These are phyloP conservation scores for Fusarium sp. DNA, from an alignment of 2,329 filamentous ascomycete species.

Conservation along the genomic window DNA sequence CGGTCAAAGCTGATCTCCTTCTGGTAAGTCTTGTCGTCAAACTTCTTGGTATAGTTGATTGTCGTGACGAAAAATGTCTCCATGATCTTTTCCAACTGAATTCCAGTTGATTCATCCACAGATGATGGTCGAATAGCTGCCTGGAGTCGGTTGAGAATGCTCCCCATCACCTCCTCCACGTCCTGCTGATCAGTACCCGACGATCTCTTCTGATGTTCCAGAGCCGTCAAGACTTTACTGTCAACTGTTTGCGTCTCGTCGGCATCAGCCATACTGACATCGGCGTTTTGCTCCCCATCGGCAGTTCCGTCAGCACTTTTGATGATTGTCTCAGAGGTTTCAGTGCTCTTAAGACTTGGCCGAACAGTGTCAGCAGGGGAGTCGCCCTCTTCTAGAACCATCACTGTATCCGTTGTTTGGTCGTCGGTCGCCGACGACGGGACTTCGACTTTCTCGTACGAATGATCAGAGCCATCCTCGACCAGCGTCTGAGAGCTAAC, in stretches of 20 bases:
- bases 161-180: conserved; percentile 94
- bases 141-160: conserved; percentile 90
- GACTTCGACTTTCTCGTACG: conserved; percentile 50
- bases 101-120: conserved; percentile 70
- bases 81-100: conserved; percentile 86
- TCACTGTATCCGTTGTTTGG: conserved; percentile 42
- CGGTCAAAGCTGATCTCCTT: conserved; percentile 68
- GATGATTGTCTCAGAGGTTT: conserved; percentile 6
- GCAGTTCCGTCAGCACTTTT: conserved; percentile 4
- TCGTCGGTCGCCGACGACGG: conserved; percentile 24
- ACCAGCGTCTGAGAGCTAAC: conserved; percentile 66
- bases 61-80: conserved; percentile 74
- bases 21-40: conserved; percentile 55
- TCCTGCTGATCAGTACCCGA: conserved; percentile 84
- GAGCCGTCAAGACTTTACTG: conserved; percentile 58
- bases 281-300: neutral
- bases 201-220: conserved; percentile 59
- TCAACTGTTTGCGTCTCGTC: conserved; percentile 56
- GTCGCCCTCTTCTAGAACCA: conserved; percentile 34
- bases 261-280: conserved; percentile 48
- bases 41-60: conserved; percentile 69
- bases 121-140: conserved; percentile 83
- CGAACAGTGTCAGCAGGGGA: conserved; percentile 16
- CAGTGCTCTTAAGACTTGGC: neutral
- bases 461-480: conserved; percentile 52